A percentile compares a stretch with the other conserved stretches of the same genome.
Conservation (phyloP, 2,329 filamentous ascomycete species). For the Rachicladosporium sp. region DNA sequence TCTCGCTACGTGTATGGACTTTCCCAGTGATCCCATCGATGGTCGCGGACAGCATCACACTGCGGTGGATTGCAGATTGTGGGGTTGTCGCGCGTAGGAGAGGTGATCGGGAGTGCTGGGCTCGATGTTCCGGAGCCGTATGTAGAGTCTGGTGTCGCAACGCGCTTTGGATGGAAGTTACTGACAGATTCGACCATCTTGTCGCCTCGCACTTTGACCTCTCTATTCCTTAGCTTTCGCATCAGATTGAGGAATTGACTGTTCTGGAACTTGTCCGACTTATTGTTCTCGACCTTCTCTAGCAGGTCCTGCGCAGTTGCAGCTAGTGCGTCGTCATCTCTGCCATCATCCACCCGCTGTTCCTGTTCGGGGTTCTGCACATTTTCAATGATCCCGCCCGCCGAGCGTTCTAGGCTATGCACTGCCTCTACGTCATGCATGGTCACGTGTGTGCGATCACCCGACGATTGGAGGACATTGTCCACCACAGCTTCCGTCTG, state of each 20-base stretch:
- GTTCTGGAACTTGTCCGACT: conserved; percentile 62
- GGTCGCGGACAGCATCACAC: conserved; percentile 10
- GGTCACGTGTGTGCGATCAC: conserved; percentile 2
- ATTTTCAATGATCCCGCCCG: not conserved
- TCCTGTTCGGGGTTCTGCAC: conserved; percentile 1
- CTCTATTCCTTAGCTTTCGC: conserved; percentile 58
- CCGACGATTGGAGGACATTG: not conserved
- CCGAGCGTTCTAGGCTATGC: not conserved
- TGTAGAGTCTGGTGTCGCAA: conserved; percentile 10
- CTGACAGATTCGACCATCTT: conserved; percentile 45
- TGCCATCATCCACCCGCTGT: conserved; percentile 43
- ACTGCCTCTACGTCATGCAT: not conserved
- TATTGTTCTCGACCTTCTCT: conserved; percentile 54
- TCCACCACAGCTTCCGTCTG: not conserved
- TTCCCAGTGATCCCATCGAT: conserved; percentile 24
- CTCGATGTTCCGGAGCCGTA: conserved; percentile 10
- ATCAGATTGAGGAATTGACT: conserved; percentile 68
- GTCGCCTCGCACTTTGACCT: conserved; percentile 62
- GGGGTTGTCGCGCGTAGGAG: conserved; percentile 1
- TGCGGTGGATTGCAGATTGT: conserved; percentile 5
- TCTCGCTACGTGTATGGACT: conserved; percentile 15
- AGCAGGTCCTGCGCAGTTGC: conserved; percentile 60
- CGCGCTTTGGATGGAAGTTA: conserved; percentile 11
- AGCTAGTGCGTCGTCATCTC: conserved; percentile 58
- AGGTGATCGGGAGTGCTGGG: conserved; percentile 4